These are phyloP conservation scores for Colletotrichum sp. DNA, from an alignment of 2,329 filamentous ascomycete genomes.

Conservation along the genomic window DNA sequence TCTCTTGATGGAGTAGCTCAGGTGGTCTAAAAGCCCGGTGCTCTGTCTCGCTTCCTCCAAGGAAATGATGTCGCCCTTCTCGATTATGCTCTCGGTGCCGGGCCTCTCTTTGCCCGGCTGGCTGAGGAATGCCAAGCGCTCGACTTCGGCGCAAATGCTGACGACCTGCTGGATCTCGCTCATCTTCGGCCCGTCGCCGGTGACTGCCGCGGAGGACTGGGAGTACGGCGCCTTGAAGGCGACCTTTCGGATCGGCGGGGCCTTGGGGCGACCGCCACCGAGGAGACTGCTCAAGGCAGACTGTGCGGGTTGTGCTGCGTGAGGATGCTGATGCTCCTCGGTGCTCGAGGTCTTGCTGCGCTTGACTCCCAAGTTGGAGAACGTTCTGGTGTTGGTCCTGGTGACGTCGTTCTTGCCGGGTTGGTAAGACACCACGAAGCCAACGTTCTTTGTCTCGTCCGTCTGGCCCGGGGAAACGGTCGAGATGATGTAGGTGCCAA, in stretches of 20 bases:
- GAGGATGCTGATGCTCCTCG: background rate
- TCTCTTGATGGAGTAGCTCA: constrained; percentile 91
- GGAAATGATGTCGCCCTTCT: constrained; percentile 76
- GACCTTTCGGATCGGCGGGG: constrained; percentile 43
- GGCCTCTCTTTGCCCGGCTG: constrained; percentile 43
- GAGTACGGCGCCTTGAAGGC: constrained; percentile 61
- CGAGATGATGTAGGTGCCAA: constrained; percentile 89
- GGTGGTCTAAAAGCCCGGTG: constrained; percentile 83
- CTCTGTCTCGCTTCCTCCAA: constrained; percentile 84
- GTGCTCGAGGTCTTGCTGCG: constrained; percentile 1
- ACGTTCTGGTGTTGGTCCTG: constrained; percentile 83
- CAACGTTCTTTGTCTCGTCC: constrained; percentile 81
- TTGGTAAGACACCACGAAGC: constrained; percentile 79
- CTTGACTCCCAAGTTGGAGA: constrained; percentile 57
- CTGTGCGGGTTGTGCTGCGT: constrained; percentile 14
- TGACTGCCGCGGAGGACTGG: constrained; percentile 58
- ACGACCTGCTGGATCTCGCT: constrained; percentile 62
- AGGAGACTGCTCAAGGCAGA: constrained; percentile 47
- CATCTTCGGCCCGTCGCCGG: constrained; percentile 49
- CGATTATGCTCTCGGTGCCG: constrained; percentile 49
- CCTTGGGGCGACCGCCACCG: constrained; percentile 34
- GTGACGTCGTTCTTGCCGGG: constrained; percentile 73
- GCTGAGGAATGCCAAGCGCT: constrained; percentile 64
- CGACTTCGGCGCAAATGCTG: constrained; percentile 77
- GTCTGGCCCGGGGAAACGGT: constrained; percentile 79